Conservation (phyloP, 179 eudicot genomes). For the Actinidia polygama region DNA sequence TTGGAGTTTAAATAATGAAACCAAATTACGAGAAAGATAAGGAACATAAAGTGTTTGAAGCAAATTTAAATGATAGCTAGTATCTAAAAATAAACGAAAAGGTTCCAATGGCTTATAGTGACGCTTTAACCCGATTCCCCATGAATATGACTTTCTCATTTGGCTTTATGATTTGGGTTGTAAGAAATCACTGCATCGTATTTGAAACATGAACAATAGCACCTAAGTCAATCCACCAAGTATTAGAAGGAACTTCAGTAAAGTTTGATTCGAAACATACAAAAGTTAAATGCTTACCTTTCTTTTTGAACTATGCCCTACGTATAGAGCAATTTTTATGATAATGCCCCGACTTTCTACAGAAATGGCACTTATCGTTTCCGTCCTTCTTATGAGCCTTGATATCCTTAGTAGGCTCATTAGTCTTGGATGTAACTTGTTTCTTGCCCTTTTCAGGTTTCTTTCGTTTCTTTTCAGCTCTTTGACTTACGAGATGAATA, state of each 20-base stretch:
- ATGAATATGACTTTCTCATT: neutral
- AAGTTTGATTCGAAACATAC: neutral
- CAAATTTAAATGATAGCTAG: too few species aligned
- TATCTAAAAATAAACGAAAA: neutral
- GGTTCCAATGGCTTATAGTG: neutral
- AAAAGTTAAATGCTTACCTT: neutral
- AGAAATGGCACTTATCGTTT: neutral
- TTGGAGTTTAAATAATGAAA: too few species aligned
- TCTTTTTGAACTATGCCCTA: neutral
- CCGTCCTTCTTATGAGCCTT: neutral
- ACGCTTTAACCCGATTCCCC: neutral
- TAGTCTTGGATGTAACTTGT: neutral
- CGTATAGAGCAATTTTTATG: neutral
- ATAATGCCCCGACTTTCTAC: neutral
- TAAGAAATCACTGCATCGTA: neutral
- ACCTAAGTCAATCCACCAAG: neutral
- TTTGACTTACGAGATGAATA: too few species aligned
- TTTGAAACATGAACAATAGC: neutral
- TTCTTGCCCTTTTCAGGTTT: too few species aligned
- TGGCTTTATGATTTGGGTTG: neutral
- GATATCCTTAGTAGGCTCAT: neutral
- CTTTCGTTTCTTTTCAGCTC: too few species aligned
- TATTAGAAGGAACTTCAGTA: neutral
- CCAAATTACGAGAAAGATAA: too few species aligned
- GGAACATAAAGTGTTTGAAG: too few species aligned